A percentile compares a stretch with the other conserved stretches of the same genome.
These are phyloP conservation scores for Komagataella mondaviorum DNA, from an alignment of 805 yeast genomes.

Conservation along the genomic window DNA sequence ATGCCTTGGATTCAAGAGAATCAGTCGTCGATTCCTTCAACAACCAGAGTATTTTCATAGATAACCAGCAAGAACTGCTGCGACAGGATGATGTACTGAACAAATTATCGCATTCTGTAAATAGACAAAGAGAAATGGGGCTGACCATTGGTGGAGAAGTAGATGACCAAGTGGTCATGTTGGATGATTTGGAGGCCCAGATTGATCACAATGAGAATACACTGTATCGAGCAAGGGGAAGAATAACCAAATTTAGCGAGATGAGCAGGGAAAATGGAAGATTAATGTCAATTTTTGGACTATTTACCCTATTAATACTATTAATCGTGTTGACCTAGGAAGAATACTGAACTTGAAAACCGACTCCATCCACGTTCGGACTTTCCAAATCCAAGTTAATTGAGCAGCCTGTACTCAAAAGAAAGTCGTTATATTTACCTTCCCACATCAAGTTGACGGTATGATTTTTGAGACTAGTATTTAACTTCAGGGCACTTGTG, in stretches of 20 bases:
- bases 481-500: constrained; percentile 58
- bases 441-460: constrained; percentile 70
- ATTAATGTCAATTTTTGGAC: constrained; percentile 30
- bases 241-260: constrained; percentile 23
- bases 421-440: constrained; percentile 69
- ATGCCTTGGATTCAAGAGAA: background rate
- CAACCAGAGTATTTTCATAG: constrained; percentile 17
- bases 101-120: constrained; percentile 25
- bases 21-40: background rate
- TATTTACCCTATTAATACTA: constrained; percentile 28
- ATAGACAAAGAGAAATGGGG: constrained; percentile 30
- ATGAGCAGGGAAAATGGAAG: constrained; percentile 33
- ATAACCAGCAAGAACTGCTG: constrained; percentile 30
- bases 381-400: background rate
- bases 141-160: constrained; percentile 32
- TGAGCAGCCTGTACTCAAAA: constrained; percentile 52
- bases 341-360: background rate
- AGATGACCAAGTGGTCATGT: constrained; percentile 30
- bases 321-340: constrained; percentile 25
- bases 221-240: constrained; percentile 24
- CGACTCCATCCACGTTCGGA: background rate
- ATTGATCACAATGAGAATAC: constrained; percentile 27
- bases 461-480: constrained; percentile 54
- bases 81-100: constrained; percentile 32
- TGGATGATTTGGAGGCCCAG: constrained; percentile 35